Percentiles rank a stretch among this genome's conserved stretches.
phyloP scores from a whole-genome alignment of 495 filamentous ascomycete genomes.

The Lasiosphaeria ovina region DNA sequence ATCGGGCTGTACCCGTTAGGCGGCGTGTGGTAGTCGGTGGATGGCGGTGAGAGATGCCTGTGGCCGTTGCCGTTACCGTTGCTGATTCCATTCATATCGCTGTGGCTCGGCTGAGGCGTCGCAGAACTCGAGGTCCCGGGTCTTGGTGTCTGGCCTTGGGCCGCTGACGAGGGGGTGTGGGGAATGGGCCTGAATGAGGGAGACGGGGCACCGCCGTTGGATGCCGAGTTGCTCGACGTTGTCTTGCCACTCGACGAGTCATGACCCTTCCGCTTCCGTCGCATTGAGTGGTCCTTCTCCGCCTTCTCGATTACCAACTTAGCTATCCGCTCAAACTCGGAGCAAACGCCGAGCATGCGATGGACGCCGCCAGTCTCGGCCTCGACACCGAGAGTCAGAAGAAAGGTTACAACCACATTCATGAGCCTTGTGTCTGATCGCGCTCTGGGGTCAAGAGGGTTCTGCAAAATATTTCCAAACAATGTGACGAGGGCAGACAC shows the following conservation, averaged over 20 bases:
- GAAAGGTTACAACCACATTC: constrained; percentile 87
- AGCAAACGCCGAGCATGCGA: constrained; percentile 88
- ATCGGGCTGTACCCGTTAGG: constrained; percentile 37
- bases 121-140: constrained; percentile 34
- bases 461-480: constrained; percentile 96
- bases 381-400: constrained; percentile 67
- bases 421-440: constrained; percentile 87
- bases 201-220: constrained; percentile 25
- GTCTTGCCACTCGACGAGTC: constrained; percentile 32
- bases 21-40: constrained; percentile 38
- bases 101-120: constrained; percentile 34
- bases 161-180: constrained; percentile 18
- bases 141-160: constrained; percentile 30
- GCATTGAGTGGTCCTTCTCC: constrained; percentile 73
- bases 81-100: background rate
- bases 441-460: constrained; percentile 84
- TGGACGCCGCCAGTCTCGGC: constrained; percentile 82
- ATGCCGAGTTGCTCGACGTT: constrained; percentile 11
- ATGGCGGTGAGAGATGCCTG: constrained; percentile 40
- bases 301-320: constrained; percentile 87
- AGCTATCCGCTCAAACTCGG: constrained; percentile 93
- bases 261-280: constrained; percentile 76
- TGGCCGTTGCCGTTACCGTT: constrained; percentile 15
- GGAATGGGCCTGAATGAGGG: constrained; percentile 35
- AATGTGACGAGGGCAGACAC: constrained; percentile 93